phyloP scores from a whole-genome alignment of 2,329 filamentous ascomycete species.

The Botryotinia calthae region DNA sequence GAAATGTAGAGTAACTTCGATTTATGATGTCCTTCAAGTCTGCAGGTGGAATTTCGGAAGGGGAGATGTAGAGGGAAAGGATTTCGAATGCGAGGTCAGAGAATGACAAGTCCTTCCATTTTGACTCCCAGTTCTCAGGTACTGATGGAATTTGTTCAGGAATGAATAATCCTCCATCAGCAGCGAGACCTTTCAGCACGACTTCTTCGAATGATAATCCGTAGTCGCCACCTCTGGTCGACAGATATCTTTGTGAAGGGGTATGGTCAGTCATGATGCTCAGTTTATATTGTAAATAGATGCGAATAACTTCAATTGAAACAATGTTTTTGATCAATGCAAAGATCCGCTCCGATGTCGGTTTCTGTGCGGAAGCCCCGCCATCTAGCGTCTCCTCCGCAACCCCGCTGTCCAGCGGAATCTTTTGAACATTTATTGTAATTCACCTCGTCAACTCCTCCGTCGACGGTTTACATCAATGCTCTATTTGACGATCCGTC shows the following conservation, averaged over 20 bases:
- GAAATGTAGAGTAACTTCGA: slow-evolving; percentile 87
- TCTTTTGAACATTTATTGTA: not conserved
- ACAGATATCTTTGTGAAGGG: slow-evolving; percentile 59
- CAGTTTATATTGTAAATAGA: not conserved
- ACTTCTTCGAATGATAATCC: slow-evolving; percentile 85
- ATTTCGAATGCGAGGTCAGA: slow-evolving; percentile 80
- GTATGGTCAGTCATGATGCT: slow-evolving; percentile 38
- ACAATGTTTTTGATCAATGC: not conserved
- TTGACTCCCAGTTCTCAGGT: slow-evolving; percentile 60
- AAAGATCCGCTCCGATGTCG: slow-evolving; percentile 7
- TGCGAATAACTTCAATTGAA: slow-evolving; percentile 10
- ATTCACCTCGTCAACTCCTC: not conserved
- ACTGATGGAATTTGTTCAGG: slow-evolving; percentile 74
- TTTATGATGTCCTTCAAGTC: slow-evolving; percentile 83
- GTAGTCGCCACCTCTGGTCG: slow-evolving; percentile 61
- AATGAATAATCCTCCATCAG: slow-evolving; percentile 85
- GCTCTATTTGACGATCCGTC: not conserved
- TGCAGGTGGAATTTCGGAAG: slow-evolving; percentile 72
- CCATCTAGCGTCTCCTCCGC: not conserved
- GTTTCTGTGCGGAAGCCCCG: not conserved
- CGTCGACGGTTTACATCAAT: not conserved
- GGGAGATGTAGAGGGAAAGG: slow-evolving; percentile 83
- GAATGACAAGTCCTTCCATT: slow-evolving; percentile 77
- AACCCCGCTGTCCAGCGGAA: not conserved
- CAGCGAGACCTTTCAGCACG: slow-evolving; percentile 82